phyloP scores from a whole-genome alignment of 2,329 filamentous ascomycete species.

The Apiospora aurea region DNA sequence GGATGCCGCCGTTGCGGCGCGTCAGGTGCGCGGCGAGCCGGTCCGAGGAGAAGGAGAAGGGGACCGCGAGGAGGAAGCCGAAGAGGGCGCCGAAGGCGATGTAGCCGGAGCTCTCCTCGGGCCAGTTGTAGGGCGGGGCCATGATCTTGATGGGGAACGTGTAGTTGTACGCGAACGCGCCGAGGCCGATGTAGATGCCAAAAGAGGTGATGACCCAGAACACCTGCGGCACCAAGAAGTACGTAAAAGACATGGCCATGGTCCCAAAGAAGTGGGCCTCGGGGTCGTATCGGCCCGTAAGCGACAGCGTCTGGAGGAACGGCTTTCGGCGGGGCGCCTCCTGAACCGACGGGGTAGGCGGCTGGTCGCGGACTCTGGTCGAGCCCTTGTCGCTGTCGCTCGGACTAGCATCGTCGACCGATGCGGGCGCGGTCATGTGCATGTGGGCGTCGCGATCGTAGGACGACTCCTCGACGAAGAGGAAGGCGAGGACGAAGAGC shows the following conservation, averaged over 20 bases:
- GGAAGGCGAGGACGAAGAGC: constrained; percentile 53
- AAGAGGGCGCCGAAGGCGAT: constrained; percentile 44
- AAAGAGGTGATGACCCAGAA: constrained; percentile 55
- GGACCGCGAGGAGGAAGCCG: constrained; percentile 48
- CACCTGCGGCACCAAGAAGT: constrained; percentile 52
- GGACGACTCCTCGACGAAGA: constrained; percentile 60
- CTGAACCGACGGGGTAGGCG: background rate
- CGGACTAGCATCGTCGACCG: constrained; percentile 29
- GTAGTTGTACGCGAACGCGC: constrained; percentile 53
- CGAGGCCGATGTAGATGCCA: constrained; percentile 54
- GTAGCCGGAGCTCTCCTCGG: constrained; percentile 38
- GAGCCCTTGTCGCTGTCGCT: constrained; percentile 37
- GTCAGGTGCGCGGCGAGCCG: constrained; percentile 47
- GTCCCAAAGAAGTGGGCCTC: constrained; percentile 49
- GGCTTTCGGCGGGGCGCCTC: constrained; percentile 44
- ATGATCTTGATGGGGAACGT: constrained; percentile 54
- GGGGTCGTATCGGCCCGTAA: constrained; percentile 47
- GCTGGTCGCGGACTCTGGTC: constrained; percentile 31
- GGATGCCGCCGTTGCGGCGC: constrained; percentile 48
- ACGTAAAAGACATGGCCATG: constrained; percentile 51
- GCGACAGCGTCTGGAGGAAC: constrained; percentile 48
- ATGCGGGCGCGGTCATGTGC: constrained; percentile 24
- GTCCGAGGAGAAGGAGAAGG: constrained; percentile 45
- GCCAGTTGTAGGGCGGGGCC: constrained; percentile 51
- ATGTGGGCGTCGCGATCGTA: constrained; percentile 46